Percentiles rank a stretch among this genome's conserved stretches.
Evolutionary conservation across 139 green algal genomes (phyloP).

Genomic region (Coelastrella sp.): DNA sequence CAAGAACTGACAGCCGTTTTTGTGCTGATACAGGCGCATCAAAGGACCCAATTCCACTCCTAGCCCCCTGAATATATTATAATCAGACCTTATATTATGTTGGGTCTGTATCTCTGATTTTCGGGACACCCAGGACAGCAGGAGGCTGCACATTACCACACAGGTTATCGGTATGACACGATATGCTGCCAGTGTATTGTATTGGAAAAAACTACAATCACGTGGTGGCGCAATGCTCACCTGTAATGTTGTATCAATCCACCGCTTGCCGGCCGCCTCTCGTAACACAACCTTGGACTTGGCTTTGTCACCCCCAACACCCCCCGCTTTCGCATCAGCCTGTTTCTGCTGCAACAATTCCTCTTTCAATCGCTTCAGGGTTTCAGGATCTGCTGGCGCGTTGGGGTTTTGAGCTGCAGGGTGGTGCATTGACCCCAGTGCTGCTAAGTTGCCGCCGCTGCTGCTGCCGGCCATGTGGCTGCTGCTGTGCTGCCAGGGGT

Average conservation of each 20-base stretch:
- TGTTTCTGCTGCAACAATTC: slow-evolving; percentile 19
- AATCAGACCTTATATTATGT: no score
- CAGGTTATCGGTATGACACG: no score
- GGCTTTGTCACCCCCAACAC: slow-evolving; percentile 23
- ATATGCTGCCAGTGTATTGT: no score
- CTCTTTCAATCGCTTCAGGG: slow-evolving; percentile 34
- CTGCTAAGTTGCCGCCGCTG: slow-evolving; percentile 7
- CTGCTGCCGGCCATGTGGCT: slow-evolving; percentile 18
- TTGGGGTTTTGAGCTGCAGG: not conserved
- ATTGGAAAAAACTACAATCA: no score
- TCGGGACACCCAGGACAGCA: no score
- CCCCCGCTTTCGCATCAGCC: not conserved
- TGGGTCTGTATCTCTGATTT: no score
- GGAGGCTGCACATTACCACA: no score
- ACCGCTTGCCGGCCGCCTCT: slow-evolving; percentile 65
- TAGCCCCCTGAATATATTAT: no score
- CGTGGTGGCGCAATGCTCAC: slow-evolving; percentile 37
- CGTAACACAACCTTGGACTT: slow-evolving; percentile 59
- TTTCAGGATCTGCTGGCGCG: slow-evolving; percentile 35
- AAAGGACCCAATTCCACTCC: no score
- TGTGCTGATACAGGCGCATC: no score
- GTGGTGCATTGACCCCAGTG: no score
- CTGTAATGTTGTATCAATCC: not conserved
- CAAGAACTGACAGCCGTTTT: no score
- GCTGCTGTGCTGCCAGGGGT: not conserved